phyloP scores from a whole-genome alignment of 1,284 basidiomycete species.

The Rugosomyces carneus region DNA sequence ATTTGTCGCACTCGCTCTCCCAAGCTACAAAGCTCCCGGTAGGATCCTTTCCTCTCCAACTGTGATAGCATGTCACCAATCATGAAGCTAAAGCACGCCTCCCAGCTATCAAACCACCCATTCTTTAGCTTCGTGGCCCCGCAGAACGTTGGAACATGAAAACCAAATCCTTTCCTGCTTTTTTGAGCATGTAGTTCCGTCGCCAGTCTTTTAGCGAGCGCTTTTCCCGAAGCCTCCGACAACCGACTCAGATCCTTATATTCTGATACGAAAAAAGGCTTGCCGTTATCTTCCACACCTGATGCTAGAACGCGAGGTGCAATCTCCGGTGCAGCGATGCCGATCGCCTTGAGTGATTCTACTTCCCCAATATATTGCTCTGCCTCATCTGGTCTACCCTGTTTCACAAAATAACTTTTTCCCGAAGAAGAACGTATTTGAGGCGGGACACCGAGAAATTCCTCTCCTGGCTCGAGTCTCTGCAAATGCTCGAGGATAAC shows the following conservation, averaged over 20 bases:
- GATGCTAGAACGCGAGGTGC: conserved; percentile 57
- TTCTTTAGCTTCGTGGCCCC: conserved; percentile 74
- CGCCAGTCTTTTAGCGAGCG: conserved; percentile 59
- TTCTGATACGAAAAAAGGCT: conserved; percentile 69
- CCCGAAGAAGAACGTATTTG: conserved; percentile 53
- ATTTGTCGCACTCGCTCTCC: conserved; percentile 50
- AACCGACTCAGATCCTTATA: conserved; percentile 59
- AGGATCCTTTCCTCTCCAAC: conserved; percentile 41
- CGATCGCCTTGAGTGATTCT: conserved; percentile 64
- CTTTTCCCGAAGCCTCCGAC: conserved; percentile 37
- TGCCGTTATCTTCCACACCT: conserved; percentile 39
- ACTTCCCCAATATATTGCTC: conserved; percentile 72
- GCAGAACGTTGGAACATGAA: conserved; percentile 74
- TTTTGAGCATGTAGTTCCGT: conserved; percentile 55
- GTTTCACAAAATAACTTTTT: conserved; percentile 54
- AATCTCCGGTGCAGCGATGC: conserved; percentile 57
- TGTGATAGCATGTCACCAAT: conserved; percentile 59
- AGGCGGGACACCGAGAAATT: conserved; percentile 44
- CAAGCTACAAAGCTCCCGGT: conserved; percentile 43
- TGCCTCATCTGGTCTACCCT: conserved; percentile 41
- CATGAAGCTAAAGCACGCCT: conserved; percentile 63
- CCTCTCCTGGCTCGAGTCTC: conserved; percentile 40
- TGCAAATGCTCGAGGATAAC: conserved; percentile 39
- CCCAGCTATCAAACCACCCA: conserved; percentile 72
- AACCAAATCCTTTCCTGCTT: conserved; percentile 63